These are phyloP conservation scores for Hirsutella minnesotensis DNA, from an alignment of 2,329 filamentous ascomycete genomes.

Conservation along the genomic window DNA sequence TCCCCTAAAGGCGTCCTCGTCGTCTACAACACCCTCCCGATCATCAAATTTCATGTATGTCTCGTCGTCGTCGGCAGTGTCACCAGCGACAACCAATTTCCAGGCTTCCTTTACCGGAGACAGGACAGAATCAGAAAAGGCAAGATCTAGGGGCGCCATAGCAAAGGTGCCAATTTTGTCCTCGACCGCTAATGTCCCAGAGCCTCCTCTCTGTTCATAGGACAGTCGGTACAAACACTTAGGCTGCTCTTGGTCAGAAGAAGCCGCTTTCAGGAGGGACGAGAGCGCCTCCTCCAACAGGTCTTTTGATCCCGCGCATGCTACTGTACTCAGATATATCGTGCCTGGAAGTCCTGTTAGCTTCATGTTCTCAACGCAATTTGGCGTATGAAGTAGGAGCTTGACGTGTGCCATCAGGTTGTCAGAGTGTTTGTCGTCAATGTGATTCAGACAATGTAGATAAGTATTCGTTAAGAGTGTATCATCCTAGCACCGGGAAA, in stretches of 20 bases:
- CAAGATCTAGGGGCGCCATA: conserved; percentile 48
- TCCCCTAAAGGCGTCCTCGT: conserved; percentile 39
- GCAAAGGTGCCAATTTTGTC: conserved; percentile 44
- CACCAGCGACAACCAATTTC: conserved; percentile 46
- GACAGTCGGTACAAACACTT: conserved; percentile 37
- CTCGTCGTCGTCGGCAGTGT: conserved; percentile 24
- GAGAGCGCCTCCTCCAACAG: conserved; percentile 28
- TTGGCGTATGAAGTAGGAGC: conserved; percentile 5
- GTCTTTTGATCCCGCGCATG: conserved; percentile 19
- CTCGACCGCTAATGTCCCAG: conserved; percentile 17
- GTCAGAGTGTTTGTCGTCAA: conserved; percentile 86
- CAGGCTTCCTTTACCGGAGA: conserved; percentile 59
- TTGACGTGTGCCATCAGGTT: conserved; percentile 56
- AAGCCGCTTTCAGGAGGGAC: conserved; percentile 24
- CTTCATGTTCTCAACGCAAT: conserved; percentile 8
- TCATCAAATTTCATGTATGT: conserved; percentile 73
- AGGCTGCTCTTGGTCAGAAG: conserved; percentile 15
- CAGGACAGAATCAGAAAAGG: conserved; percentile 62
- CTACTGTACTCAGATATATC: conserved; percentile 25
- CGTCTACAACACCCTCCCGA: conserved; percentile 48
- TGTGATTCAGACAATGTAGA: conserved; percentile 99
- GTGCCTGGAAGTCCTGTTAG: conserved; percentile 13
- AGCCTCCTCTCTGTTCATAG: conserved; percentile 38
- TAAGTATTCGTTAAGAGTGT: conserved; percentile 75
- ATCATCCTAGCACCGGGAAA: conserved; percentile 66